phyloP scores from a whole-genome alignment of 306 rosid genomes.

The Lathyrus sativus region DNA sequence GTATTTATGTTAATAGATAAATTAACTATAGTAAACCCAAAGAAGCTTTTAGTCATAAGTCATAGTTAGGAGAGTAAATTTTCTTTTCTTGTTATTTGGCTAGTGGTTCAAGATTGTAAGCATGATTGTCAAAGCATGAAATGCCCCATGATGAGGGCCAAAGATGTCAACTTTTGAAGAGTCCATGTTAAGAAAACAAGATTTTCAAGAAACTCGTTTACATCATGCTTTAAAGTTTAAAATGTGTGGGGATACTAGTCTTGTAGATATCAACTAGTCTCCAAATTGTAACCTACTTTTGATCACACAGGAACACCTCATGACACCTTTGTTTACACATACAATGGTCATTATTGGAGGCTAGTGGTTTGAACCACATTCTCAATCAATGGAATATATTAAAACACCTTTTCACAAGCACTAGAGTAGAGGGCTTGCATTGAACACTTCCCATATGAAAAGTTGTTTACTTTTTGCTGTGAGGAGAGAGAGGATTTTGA shows the following conservation, averaged over 20 bases:
- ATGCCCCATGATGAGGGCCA: neutral
- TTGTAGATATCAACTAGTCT: conserved; percentile 25
- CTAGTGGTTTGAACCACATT: conserved; percentile 32
- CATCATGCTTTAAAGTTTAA: conserved; percentile 8
- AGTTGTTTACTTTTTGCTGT: conserved; percentile 32
- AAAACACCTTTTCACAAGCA: conserved; percentile 36
- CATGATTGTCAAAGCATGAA: neutral
- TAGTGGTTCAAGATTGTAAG: neutral
- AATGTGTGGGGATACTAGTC: conserved; percentile 16
- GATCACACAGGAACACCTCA: conserved; percentile 12
- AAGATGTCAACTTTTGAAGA: conserved; percentile 16
- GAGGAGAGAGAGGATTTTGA: conserved; percentile 2
- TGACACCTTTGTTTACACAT: conserved; percentile 15
- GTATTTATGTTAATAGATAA: too few relatives aligned
- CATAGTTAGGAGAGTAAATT: too few relatives aligned
- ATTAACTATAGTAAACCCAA: too few relatives aligned
- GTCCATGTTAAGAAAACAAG: conserved; percentile 21
- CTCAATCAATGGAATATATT: conserved; percentile 24
- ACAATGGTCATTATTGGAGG: conserved; percentile 32
- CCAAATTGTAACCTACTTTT: conserved; percentile 33
- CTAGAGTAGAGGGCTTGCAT: conserved; percentile 29
- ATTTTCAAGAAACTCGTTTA: conserved; percentile 23
- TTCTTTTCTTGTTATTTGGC: neutral
- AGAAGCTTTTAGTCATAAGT: too few relatives aligned
- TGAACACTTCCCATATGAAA: conserved; percentile 36